These are phyloP conservation scores for Lactifluus rugatus DNA, from an alignment of 768 basidiomycete species.

Conservation along the genomic window DNA sequence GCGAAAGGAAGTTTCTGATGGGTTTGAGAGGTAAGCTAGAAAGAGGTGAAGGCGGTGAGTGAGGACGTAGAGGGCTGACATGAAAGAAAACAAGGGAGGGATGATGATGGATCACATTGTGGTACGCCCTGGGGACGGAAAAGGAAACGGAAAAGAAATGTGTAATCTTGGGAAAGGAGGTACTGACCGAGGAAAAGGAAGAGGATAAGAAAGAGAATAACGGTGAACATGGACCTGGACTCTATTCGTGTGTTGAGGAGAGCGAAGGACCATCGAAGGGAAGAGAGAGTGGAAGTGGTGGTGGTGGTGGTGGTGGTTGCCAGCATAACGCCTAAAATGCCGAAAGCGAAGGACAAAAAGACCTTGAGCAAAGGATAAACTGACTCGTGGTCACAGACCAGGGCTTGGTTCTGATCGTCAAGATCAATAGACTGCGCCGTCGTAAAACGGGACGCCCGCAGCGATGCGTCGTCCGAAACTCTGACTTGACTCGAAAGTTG, in stretches of 20 bases:
- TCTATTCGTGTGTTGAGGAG: conserved; percentile 49
- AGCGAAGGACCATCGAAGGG: conserved; percentile 38
- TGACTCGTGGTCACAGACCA: neutral
- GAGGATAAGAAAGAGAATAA: conserved; percentile 58
- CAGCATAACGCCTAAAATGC: conserved; percentile 7
- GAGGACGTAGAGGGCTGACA: conserved; percentile 15
- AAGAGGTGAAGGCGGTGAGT: conserved; percentile 17
- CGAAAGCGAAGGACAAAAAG: conserved; percentile 9
- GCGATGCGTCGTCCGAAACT: conserved; percentile 6
- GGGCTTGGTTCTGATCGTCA: neutral
- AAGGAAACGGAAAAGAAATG: conserved; percentile 1
- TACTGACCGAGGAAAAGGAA: conserved; percentile 58
- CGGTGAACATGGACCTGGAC: conserved; percentile 60
- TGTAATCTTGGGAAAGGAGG: conserved; percentile 14
- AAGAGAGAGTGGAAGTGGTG: conserved; percentile 8
- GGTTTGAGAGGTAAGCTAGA: conserved; percentile 90
- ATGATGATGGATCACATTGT: neutral
- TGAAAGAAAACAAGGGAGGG: neutral
- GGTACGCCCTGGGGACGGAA: conserved; percentile 9
- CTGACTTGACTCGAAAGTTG: neutral
- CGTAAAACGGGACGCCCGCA: conserved; percentile 9
- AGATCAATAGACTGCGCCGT: conserved; percentile 9
- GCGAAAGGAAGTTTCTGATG: conserved; percentile 87
- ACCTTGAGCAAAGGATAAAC: conserved; percentile 1
- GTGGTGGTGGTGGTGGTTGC: conserved; percentile 3